Evolutionary conservation across 805 yeast species (phyloP).

Genomic region (Saccharomyces kudriavzevii): DNA sequence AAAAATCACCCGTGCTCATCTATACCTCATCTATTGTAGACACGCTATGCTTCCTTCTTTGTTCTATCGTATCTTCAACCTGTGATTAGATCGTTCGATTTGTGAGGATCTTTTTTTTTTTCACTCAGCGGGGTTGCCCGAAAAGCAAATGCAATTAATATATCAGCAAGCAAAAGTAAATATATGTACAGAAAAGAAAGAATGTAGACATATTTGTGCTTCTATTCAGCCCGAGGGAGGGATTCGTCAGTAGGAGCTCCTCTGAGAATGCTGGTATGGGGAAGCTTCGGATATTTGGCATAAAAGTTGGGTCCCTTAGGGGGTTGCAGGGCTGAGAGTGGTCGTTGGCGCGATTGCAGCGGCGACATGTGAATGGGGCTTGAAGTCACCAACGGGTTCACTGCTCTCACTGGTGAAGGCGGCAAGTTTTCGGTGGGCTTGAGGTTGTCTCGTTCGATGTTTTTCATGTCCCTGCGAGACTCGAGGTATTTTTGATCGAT

Average conservation of each 20-base stretch:
- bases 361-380: constrained; percentile 24
- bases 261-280: neutral
- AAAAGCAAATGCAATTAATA: neutral
- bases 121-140: neutral
- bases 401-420: constrained; percentile 23
- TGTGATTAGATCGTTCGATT: neutral
- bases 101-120: neutral
- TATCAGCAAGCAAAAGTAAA: neutral
- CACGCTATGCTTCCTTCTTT: neutral
- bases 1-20: constrained; percentile 61
- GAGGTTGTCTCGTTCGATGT: constrained; percentile 24
- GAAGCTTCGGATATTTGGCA: neutral
- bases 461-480: constrained; percentile 28
- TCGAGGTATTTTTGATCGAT: constrained; percentile 27
- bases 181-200: neutral
- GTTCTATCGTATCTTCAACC: neutral
- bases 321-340: neutral
- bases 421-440: constrained; percentile 27
- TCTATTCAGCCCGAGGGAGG: neutral
- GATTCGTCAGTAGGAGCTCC: constrained; percentile 1
- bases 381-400: constrained; percentile 28
- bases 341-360: neutral
- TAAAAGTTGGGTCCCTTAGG: neutral
- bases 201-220: neutral
- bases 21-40: neutral